Base-by-base conservation (phyloP, 176 grass and related monocot genomes). In the Alopecurus myosuroides region DNA sequence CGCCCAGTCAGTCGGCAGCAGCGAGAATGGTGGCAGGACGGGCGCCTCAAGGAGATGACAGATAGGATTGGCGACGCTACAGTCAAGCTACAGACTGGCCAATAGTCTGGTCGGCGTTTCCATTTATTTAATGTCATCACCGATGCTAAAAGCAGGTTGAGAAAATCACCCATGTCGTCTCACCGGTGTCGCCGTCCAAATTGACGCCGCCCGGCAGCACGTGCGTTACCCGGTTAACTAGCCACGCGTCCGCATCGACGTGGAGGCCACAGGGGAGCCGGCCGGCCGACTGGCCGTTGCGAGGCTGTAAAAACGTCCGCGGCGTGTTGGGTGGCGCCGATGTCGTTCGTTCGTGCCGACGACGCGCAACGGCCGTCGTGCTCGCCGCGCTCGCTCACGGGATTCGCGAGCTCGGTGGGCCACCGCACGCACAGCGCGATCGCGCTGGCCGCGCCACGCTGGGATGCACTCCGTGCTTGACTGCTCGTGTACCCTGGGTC, bases 371-470 rank as follows among this genome's bases (percentile, higher is more conserved):
- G 64, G 79, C 20, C 88, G 37, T 74, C 80, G 51, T 36, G 84
- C 67, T 65, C 64, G 37, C 80, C 73, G 46, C 80, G 74, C 74
- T 76, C 80, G 74, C 74, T 76, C 52, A 83, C 66, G 84, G 88
- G 88, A 83, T 89, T 44, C 71, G 69, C 60, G 70, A n/a, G n/a
- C 58, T 9, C 3, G 28, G 31, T 48, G 79, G 86, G 37, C 17
- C 87, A 66, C 66, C 70, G 42, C 58, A 7, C 61, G 29, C 49
- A 55, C 71, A 84, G 81, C 76, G 44, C 44, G 11, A 45, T 22
- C 82, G 25, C 41, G 29, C 56, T 35, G 34, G 34, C 34, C 4
- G 34, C 2, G 34, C 34, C 4, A 35, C 34, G 34, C 34, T 75
- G 64, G 73, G 51, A 76, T 42, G 69, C 85, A 52, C 52, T 58